Conservation (phyloP, 2,329 filamentous ascomycete species). For the Rosellinia necatrix region DNA sequence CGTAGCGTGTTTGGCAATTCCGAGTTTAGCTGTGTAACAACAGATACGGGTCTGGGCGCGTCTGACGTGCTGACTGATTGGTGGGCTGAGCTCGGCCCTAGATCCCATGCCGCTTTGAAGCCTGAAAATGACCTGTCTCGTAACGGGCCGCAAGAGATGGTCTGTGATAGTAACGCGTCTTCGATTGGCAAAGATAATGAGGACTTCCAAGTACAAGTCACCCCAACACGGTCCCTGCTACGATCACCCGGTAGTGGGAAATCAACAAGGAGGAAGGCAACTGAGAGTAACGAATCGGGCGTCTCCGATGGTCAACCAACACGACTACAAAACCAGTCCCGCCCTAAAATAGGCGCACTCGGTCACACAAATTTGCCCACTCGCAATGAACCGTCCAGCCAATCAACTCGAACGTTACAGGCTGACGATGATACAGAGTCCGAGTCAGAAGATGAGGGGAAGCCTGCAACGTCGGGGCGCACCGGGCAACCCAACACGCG, state of each 20-base stretch:
- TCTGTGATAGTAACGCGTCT: constrained; percentile 26
- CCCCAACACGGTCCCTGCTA: constrained; percentile 47
- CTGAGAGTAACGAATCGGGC: constrained; percentile 32
- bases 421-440: constrained; percentile 39
- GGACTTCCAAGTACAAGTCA: constrained; percentile 57
- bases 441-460: constrained; percentile 31
- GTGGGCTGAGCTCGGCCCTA: constrained; percentile 52
- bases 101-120: constrained; percentile 30
- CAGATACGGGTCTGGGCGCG: constrained; percentile 39
- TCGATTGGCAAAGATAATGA: constrained; percentile 48
- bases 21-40: constrained; percentile 40
- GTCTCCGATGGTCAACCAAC: constrained; percentile 30
- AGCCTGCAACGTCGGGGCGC: constrained; percentile 24
- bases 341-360: constrained; percentile 30
- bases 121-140: constrained; percentile 11
- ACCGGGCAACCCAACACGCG: constrained; percentile 19
- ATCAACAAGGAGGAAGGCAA: constrained; percentile 6
- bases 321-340: constrained; percentile 20
- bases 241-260: constrained; percentile 29
- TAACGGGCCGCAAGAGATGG: constrained; percentile 21
- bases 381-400: constrained; percentile 25
- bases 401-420: constrained; percentile 33
- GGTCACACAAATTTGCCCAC: constrained; percentile 23
- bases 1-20: constrained; percentile 47
- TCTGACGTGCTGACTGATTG: constrained; percentile 50